Percentiles rank a stretch among this genome's conserved stretches.
phyloP scores from a whole-genome alignment of 495 filamentous ascomycete genomes.

The Podospora pseudocomata region DNA sequence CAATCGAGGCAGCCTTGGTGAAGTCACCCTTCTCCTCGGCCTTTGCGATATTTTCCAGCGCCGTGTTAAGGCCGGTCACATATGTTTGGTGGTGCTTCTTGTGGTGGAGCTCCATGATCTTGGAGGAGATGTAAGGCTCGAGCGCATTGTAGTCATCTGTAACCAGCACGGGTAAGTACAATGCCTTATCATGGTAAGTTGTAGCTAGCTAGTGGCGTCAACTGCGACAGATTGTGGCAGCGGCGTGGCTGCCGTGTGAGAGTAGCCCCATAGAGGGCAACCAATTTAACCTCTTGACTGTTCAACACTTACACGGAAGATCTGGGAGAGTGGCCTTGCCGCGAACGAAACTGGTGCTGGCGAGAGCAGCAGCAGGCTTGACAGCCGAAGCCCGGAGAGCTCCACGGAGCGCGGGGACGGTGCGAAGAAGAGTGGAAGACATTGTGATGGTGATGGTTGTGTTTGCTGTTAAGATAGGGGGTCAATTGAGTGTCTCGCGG shows the following conservation, averaged over 20 bases:
- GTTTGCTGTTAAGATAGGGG: neutral
- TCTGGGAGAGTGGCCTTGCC: constrained; percentile 93
- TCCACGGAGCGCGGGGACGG: constrained; percentile 41
- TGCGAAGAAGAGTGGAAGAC: constrained; percentile 53
- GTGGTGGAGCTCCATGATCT: constrained; percentile 97
- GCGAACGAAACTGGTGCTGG: constrained; percentile 66
- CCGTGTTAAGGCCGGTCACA: constrained; percentile 67
- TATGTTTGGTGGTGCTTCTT: constrained; percentile 77
- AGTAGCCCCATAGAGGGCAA: neutral
- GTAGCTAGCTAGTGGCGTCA: neutral
- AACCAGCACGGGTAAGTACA: constrained; percentile 6
- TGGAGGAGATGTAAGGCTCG: constrained; percentile 89
- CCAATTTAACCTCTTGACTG: neutral
- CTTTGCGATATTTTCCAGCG: constrained; percentile 56
- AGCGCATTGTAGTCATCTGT: constrained; percentile 85
- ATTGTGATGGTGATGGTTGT: constrained; percentile 35
- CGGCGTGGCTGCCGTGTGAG: too few relatives aligned
- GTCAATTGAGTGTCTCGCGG: constrained; percentile 19
- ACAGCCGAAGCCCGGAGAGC: constrained; percentile 41
- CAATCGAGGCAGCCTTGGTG: constrained; percentile 69
- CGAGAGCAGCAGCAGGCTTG: constrained; percentile 51
- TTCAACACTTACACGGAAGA: constrained; percentile 68
- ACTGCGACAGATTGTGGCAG: neutral
- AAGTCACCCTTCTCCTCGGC: constrained; percentile 58
- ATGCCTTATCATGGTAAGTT: constrained; percentile 2